Base-by-base conservation (phyloP, 208 protist species). In the Blastocrithidia nonstop region DNA sequence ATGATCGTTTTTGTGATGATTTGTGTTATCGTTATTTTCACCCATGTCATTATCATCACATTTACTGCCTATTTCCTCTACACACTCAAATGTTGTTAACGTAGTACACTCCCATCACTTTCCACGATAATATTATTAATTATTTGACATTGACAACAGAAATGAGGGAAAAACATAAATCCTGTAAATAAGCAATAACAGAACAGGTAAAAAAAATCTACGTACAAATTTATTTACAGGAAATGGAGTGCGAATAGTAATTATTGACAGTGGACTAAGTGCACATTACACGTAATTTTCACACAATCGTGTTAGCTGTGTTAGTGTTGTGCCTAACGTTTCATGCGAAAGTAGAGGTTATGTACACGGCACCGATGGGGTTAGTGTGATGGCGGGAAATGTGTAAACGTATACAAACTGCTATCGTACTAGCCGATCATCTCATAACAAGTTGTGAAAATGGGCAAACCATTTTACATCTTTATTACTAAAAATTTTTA, bases 331-430 rank as follows among this genome's bases (percentile, higher is more conserved):
- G 27, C 74, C 73, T 6, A 54, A 50, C 4, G 50, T 77, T 1
- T 33, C 40, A 16, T 89, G 79, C 37, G 50, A 46, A 16, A 82
- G 91, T 17, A 73, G 80, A 24, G 53, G 57, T 0, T 57, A 97
- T 27, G 92, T 89, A 6, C 97, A 99, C 58, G 97, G 97, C 17
- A 98, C 95, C 3, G 96, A 96, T 57, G 95, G 96, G n/a, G 77
- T 94, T 6, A 94, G 94, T 35, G 48, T 96, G 7, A 70, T 98
- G 40, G 92, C 75, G 0, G 66, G 67, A 21, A 59, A 77, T 7
- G 41, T 81, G 23, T 46, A 29, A 5, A 11, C 36, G 4, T 4
- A n/a, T n/a, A 35, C 29, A 11, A n/a, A n/a, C n/a, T n/a, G n/a
- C n/a, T n/a, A n/a, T n/a, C n/a, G n/a, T n/a, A n/a, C n/a, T n/a